A percentile compares a stretch with the other conserved stretches of the same genome.
Conservation (phyloP, 169 alveolate species). For the Perkinsus chesapeaki region DNA sequence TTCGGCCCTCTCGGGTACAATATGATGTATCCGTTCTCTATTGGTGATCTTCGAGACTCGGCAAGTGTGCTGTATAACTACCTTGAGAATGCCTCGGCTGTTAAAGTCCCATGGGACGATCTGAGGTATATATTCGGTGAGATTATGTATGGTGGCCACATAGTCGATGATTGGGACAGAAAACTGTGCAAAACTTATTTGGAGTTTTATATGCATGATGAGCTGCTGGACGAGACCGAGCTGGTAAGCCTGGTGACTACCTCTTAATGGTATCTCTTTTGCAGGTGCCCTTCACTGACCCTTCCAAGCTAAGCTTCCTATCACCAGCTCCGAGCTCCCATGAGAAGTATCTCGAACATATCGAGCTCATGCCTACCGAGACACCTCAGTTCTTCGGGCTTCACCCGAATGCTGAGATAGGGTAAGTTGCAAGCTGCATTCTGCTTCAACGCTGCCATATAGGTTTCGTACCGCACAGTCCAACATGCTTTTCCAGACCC, state of each 20-base stretch:
- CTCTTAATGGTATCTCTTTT: conserved; percentile 26
- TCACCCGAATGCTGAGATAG: conserved; percentile 90
- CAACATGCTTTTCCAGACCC: conserved; percentile 54
- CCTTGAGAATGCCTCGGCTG: conserved; percentile 69
- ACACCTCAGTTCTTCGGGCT: conserved; percentile 86
- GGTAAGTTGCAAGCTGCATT: conserved; percentile 14
- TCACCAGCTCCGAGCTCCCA: neutral
- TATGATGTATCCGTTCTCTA: conserved; percentile 87
- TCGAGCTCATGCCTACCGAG: conserved; percentile 65
- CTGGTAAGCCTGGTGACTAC: conserved; percentile 79
- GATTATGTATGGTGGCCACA: conserved; percentile 97
- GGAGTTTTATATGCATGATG: conserved; percentile 83
- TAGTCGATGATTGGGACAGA: conserved; percentile 92
- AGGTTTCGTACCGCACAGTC: conserved; percentile 61
- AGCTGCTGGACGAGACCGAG: conserved; percentile 85
- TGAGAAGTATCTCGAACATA: conserved; percentile 54
- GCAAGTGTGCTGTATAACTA: conserved; percentile 84
- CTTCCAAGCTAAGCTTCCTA: neutral
- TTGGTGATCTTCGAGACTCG: conserved; percentile 91
- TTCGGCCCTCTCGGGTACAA: conserved; percentile 97
- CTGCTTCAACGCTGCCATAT: neutral
- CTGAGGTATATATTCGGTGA: conserved; percentile 89
- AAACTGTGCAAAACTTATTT: conserved; percentile 79
- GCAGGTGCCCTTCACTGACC: neutral
- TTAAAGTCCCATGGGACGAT: conserved; percentile 94